These are phyloP conservation scores for Casuarina cunninghamiana DNA, from an alignment of 306 rosid species.

Conservation along the genomic window DNA sequence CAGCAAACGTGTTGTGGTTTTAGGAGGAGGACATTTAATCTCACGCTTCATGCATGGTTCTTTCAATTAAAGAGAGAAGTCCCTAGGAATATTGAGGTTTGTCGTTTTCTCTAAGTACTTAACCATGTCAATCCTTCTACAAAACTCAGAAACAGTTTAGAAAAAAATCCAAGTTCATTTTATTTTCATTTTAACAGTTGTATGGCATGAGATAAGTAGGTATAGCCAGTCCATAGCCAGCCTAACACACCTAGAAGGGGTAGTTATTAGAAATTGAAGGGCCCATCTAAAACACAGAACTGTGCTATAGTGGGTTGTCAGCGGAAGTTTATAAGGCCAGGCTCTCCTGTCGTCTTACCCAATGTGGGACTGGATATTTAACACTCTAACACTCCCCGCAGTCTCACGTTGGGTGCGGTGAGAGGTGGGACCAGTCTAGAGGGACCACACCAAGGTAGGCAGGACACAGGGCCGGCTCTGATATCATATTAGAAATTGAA, in stretches of 20 bases:
- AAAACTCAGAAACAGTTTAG: slow-evolving; percentile 13
- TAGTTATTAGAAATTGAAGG: slow-evolving; percentile 15
- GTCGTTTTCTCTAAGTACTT: slow-evolving; percentile 77
- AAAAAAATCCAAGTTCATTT: background rate
- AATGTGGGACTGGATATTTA: too few species aligned
- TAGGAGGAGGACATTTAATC: slow-evolving; percentile 81
- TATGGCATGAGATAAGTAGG: background rate
- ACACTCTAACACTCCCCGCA: too few species aligned
- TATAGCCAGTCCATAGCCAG: background rate
- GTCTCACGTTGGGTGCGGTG: too few species aligned
- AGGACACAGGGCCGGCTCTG: too few species aligned
- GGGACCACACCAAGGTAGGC: too few species aligned
- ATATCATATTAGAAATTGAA: too few species aligned
- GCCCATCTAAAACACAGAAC: too few species aligned
- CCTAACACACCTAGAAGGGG: slow-evolving; percentile 69
- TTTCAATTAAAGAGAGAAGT: slow-evolving; percentile 67
- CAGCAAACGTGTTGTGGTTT: slow-evolving; percentile 85
- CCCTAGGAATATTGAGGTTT: slow-evolving; percentile 73
- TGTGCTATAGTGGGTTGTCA: too few species aligned
- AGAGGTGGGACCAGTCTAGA: too few species aligned
- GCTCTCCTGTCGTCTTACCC: too few species aligned
- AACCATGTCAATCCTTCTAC: slow-evolving; percentile 95
- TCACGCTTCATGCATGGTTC: slow-evolving; percentile 69
- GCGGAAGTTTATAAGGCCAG: too few species aligned
- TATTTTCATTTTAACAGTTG: background rate